Percentiles rank a stretch among this genome's conserved stretches.
Conservation (phyloP, 2,329 filamentous ascomycete species). For the Pseudogymnoascus sp. region DNA sequence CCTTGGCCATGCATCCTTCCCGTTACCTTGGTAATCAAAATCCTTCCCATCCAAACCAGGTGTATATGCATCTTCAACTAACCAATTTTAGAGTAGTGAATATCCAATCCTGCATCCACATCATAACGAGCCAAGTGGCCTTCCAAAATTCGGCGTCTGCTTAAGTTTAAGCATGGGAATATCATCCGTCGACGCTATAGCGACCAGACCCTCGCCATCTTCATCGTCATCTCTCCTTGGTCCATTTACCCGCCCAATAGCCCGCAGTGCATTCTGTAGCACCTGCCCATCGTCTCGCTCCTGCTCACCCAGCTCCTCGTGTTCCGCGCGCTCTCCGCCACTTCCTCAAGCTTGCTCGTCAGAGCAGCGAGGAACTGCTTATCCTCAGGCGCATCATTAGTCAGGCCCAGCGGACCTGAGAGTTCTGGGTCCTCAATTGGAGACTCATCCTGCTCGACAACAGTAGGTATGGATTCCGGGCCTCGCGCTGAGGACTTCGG, state of each 20-base stretch:
- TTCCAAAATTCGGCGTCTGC: conserved; percentile 25
- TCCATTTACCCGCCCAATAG: conserved; percentile 12
- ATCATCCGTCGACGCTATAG: conserved; percentile 21
- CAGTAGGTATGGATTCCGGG: conserved; percentile 7
- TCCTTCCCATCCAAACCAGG: background rate
- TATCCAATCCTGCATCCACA: background rate
- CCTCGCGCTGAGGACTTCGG: conserved; percentile 17
- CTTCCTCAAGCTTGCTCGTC: conserved; percentile 42
- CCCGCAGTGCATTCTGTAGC: conserved; percentile 16
- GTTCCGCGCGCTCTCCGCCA: conserved; percentile 2
- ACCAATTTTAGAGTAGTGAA: background rate
- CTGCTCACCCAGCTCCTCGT: background rate
- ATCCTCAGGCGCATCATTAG: conserved; percentile 50
- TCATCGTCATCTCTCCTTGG: conserved; percentile 13
- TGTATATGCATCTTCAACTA: conserved; percentile 1
- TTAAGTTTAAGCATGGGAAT: conserved; percentile 23
- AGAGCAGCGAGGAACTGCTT: conserved; percentile 47
- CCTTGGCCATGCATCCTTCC: background rate
- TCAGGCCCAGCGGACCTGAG: conserved; percentile 47
- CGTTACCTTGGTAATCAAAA: background rate
- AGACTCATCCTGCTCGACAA: conserved; percentile 5
- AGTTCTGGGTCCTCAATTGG: conserved; percentile 37
- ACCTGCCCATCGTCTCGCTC: conserved; percentile 25
- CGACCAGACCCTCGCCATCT: conserved; percentile 15
- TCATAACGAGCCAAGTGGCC: conserved; percentile 20